Base-by-base conservation (phyloP, 352 stramenopile genomes). In the Pythium dissotocum region DNA sequence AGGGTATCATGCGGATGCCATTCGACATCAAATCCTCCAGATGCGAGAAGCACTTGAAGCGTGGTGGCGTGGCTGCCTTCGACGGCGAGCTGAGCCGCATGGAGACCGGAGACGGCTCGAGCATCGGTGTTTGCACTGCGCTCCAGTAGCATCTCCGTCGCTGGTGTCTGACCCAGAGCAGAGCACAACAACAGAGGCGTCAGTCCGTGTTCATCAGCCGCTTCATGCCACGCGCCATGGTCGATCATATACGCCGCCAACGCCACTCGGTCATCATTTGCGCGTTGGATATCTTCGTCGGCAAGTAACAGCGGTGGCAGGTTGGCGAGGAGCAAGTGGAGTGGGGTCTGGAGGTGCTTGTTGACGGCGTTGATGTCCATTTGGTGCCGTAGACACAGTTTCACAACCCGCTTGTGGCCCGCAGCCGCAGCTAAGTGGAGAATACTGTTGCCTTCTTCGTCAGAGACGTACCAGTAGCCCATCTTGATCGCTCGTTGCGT, bases 181-280 rank as follows among this genome's bases (percentile, higher is more conserved):
- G 82, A 66, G 55, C 77, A 88, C 10, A 90, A 33, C 14, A 94
- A 48, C 8, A 96, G 58, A 1, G 86, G 85, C 9, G 88, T 94
- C 46, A 91, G 73, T 0, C 82, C 79, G 60, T 82, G 74, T 42
- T 83, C 70, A 57, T 94, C 88, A 0, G 77, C 57, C 10, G 82
- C 79, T 82, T 94, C 85, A 38, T 92, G 83, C 86, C 86, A 93
- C 8, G 84, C 88, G 3, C 85, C 87, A 54, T 96, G 86, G 54
- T 92, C 79, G n/a, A 96, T 91, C 85, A 96, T 91, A 49, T 96
- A 96, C 30, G 79, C 79, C 1, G 73, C 79, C 10, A 94, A 52
- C 4, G 72, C 77, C 4, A 93, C 67, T 14, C 83, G 79, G 6
- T 90, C 78, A 1, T 75, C 55, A 30, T 68, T 61, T 4, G 54